Conservation (phyloP, 257 asterid species). For the Ilex asprella region DNA sequence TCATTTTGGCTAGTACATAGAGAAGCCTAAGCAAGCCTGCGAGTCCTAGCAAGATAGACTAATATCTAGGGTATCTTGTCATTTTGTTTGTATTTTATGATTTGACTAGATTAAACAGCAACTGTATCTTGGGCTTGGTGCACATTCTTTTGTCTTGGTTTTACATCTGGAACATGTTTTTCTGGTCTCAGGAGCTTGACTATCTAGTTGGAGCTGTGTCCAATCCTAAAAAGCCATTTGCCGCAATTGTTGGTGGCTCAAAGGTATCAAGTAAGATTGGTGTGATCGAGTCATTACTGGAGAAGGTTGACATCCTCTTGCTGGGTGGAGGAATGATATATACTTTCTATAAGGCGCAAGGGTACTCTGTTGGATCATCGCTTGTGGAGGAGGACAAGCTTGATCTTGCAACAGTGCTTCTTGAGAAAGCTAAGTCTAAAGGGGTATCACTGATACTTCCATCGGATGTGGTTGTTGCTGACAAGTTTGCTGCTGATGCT, state of each 20-base stretch:
- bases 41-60: no score
- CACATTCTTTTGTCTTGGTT: no score
- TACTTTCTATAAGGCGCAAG: slow-evolving; percentile 90
- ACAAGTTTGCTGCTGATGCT: slow-evolving; percentile 91
- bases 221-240: slow-evolving; percentile 74
- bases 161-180: no score
- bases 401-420: slow-evolving; percentile 68
- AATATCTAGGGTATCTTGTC: no score
- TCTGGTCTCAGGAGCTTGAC: slow-evolving; percentile 56
- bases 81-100: no score
- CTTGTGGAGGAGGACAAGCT: slow-evolving; percentile 93
- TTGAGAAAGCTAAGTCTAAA: slow-evolving; percentile 70
- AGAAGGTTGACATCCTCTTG: slow-evolving; percentile 60
- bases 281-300: slow-evolving; percentile 82
- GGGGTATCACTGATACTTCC: slow-evolving; percentile 77
- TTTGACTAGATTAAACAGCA: no score
- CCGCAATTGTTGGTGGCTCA: slow-evolving; percentile 91
- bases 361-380: slow-evolving; percentile 79
- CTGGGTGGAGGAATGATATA: slow-evolving; percentile 94
- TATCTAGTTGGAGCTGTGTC: slow-evolving; percentile 85
- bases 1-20: no score
- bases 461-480: slow-evolving; percentile 71
- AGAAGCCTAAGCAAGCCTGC: no score
- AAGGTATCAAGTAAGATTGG: slow-evolving; percentile 90
- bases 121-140: no score